Evolutionary conservation across 306 rosid species (phyloP).

Genomic region (Prunus armeniaca): DNA sequence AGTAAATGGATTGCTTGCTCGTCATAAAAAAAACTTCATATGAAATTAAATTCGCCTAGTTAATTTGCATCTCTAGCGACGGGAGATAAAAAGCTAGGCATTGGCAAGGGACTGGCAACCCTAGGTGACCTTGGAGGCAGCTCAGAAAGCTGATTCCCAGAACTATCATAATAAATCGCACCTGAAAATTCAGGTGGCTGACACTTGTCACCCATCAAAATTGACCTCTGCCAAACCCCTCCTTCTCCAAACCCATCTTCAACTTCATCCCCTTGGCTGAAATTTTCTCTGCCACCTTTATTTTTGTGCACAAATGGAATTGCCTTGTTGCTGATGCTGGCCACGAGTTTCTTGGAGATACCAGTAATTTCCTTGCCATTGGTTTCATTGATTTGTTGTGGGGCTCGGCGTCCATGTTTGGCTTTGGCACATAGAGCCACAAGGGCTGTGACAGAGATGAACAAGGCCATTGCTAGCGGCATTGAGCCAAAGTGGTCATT

Average conservation of each 20-base stretch:
- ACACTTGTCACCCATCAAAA: slow-evolving; percentile 50
- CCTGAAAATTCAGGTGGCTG: slow-evolving; percentile 44
- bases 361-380: neutral
- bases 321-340: slow-evolving; percentile 21
- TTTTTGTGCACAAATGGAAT: slow-evolving; percentile 3
- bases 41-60: no score
- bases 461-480: slow-evolving; percentile 4
- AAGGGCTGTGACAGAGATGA: slow-evolving; percentile 20
- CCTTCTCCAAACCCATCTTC: slow-evolving; percentile 16
- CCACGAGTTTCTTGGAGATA: slow-evolving; percentile 12
- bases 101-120: slow-evolving; percentile 5
- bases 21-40: no score
- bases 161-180: slow-evolving; percentile 35
- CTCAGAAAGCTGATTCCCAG: slow-evolving; percentile 35
- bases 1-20: no score
- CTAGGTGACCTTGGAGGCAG: slow-evolving; percentile 40
- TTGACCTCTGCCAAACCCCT: slow-evolving; percentile 46
- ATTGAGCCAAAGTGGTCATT: neutral
- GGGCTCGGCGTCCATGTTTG: neutral
- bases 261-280: neutral
- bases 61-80: neutral
- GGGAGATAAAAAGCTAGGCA: neutral
- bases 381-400: neutral
- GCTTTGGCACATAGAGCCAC: slow-evolving; percentile 24
- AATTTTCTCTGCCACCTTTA: slow-evolving; percentile 1